Evolutionary conservation across 345 rosid genomes (phyloP).

Genomic region (Balakata baccata): DNA sequence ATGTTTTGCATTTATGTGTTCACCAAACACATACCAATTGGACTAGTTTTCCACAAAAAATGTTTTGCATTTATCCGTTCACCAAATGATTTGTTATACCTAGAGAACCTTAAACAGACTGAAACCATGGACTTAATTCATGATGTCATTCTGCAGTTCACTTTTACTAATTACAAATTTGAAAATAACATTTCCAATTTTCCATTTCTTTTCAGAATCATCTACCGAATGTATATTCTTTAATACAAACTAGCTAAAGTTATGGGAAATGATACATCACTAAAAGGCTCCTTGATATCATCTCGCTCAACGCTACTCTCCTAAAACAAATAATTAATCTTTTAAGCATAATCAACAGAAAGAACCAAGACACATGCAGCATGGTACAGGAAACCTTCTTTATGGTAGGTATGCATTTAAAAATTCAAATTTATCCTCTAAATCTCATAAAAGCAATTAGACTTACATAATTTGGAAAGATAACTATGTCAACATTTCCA

Average conservation of each 20-base stretch:
- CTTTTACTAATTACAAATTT: not conserved
- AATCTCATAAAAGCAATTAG: constrained; percentile 13
- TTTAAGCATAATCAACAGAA: constrained; percentile 15
- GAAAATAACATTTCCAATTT: not conserved
- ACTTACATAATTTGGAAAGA: constrained; percentile 95
- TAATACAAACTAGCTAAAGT: not conserved
- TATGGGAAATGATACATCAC: constrained; percentile 51
- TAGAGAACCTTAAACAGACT: not conserved
- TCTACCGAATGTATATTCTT: not conserved
- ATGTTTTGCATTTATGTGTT: not conserved
- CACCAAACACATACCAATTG: not conserved
- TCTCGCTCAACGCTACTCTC: constrained; percentile 91
- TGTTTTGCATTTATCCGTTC: not conserved
- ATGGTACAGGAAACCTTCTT: constrained; percentile 6
- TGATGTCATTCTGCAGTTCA: not conserved
- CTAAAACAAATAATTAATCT: constrained; percentile 43
- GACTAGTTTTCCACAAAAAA: not conserved
- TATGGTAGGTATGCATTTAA: not conserved
- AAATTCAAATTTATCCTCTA: not conserved
- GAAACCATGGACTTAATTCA: not conserved
- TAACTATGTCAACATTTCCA: constrained; percentile 60
- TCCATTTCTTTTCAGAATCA: not conserved
- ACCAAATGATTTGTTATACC: not conserved
- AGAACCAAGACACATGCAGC: not conserved
- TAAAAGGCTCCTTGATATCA: constrained; percentile 82